A percentile compares a stretch with the other conserved stretches of the same genome.
phyloP scores from a whole-genome alignment of 345 rosid genomes.

The Euphorbia peplus region DNA sequence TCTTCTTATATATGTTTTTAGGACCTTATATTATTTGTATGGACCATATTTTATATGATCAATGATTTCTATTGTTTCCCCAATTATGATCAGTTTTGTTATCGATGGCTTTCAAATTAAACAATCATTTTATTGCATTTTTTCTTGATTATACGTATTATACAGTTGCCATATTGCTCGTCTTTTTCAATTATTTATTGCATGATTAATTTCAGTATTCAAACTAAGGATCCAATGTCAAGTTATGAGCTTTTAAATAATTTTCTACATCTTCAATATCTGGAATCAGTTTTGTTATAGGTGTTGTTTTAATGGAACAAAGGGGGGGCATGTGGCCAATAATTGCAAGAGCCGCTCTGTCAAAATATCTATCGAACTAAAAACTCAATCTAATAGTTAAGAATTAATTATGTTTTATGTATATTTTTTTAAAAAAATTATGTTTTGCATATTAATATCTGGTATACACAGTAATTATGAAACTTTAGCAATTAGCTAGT shows the following conservation, averaged over 20 bases:
- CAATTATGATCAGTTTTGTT: constrained; percentile 5
- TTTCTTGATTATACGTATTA: background rate
- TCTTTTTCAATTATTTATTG: background rate
- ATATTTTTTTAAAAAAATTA: no score
- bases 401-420: no score
- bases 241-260: background rate
- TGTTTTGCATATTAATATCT: no score
- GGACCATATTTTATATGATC: constrained; percentile 5
- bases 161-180: background rate
- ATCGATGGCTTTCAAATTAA: background rate
- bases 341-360: no score
- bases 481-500: no score
- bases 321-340: no score
- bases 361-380: no score
- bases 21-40: background rate
- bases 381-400: no score
- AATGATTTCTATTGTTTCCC: constrained; percentile 19
- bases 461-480: no score
- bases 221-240: background rate
- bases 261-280: background rate
- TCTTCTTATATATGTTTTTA: constrained; percentile 4
- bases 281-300: background rate
- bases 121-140: background rate
- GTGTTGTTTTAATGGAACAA: no score
- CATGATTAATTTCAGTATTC: background rate